Percentiles rank a stretch among this genome's conserved stretches.
These are phyloP conservation scores for Digitaria exilis DNA, from an alignment of 202 grass and related monocot genomes.

Conservation along the genomic window DNA sequence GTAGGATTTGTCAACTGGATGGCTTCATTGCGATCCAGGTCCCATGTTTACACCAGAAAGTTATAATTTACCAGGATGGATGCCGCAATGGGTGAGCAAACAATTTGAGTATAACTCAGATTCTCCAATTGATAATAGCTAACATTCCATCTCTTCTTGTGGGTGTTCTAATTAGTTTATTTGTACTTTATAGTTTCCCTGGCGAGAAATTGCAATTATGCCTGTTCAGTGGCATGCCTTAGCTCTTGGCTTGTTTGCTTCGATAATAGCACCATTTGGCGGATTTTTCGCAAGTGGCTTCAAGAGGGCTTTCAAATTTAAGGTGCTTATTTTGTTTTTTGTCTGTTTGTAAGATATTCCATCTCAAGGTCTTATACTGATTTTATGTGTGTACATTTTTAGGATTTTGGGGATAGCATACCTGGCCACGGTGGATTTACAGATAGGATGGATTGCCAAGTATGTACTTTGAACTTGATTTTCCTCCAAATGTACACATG, in stretches of 20 bases:
- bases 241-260: conserved; percentile 87
- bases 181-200: conserved; percentile 56
- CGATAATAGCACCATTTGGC: conserved; percentile 94
- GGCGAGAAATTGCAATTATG: conserved; percentile 68
- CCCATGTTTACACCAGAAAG: conserved; percentile 77
- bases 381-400: conserved; percentile 12
- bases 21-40: conserved; percentile 83
- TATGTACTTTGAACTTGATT: conserved; percentile 35
- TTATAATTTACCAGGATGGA: conserved; percentile 59
- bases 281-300: conserved; percentile 95
- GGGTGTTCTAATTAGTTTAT: conserved; percentile 21
- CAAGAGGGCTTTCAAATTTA: conserved; percentile 86
- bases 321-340: conserved; percentile 43
- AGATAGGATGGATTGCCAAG: conserved; percentile 97
- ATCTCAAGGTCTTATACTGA: not conserved
- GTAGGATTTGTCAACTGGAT: conserved; percentile 83
- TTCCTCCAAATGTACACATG: not conserved
- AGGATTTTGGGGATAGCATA: conserved; percentile 96
- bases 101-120: conserved; percentile 25
- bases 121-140: not conserved
- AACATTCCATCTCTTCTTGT: conserved; percentile 10
- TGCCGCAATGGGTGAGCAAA: conserved; percentile 60
- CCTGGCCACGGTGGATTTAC: conserved; percentile 93
- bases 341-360: not conserved
- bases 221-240: conserved; percentile 88